Base-by-base conservation (phyloP, 2,329 filamentous ascomycete genomes). In the Cercospora sp. region DNA sequence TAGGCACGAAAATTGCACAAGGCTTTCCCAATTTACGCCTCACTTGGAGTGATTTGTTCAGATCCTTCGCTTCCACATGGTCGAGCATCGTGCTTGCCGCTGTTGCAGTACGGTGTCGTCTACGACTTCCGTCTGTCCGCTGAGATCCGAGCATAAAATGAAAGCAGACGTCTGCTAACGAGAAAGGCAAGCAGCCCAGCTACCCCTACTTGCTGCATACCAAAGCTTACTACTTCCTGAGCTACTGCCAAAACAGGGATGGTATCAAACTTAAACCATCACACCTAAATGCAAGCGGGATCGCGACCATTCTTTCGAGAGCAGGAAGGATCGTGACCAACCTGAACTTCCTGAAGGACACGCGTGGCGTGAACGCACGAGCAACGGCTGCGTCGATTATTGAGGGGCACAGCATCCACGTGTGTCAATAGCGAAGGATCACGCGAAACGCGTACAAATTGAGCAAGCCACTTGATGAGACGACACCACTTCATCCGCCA, bases 21-120 rank as follows among this genome's bases (percentile, higher is more conserved):
- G 58, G 53, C 45, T 55, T 30, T 63, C 59, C 58, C 45, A 58
- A 55, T 62, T 28, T 55, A 57, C 65, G 65, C 65, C 65, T 66
- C 65, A 62, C 57, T 63, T 55, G 12, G 3, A 28, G 30, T 34
- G 57, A 60, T 60, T 51, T 66, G 53, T 60, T 18, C 61, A 26
- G 45, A 60, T 40, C 49, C 21, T 18, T 62, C 45, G 57, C 30
- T 63, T 30, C 53, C 55, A 65, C 45, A 40, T 34, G 24, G 28
- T 49, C 34, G 63, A 30, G 40, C 53, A 53, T 63, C 28, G 45
- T 30, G 28, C 60, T 51, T 32, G 49, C 49, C 26, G 49, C 7
- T 16, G 24, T 13, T 28, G 24, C 24, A 55, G 49, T 16, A 55
- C 49, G 49, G 5, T 28, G 49, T 28, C 24, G 12, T 28, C 49